Evolutionary conservation across 176 grass and related monocot genomes (phyloP), one percentile per base, ranked within the genome.

Genomic region (Zizania latifolia): DNA sequence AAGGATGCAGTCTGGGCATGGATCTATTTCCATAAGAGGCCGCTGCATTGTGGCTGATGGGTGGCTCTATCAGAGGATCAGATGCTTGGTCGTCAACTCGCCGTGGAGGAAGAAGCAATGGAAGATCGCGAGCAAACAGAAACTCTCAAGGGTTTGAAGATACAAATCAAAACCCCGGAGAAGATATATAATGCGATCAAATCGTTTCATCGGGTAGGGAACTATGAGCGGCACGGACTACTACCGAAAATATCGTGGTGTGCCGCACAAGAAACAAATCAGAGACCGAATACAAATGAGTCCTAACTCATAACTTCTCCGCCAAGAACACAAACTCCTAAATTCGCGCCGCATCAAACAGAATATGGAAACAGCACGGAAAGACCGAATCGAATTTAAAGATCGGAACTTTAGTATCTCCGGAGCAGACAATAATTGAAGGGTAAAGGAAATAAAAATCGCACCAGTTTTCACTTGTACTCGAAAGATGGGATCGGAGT

Each of bases 401-500:
- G 1, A 33, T 16, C 11, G 17, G 16, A 34, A 8, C 4, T 34
- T 70, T 44, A 54, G 14, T 22, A 3, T 34, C 13, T 36, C 36
- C 16, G 21, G 45, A 50, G 17, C 6, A 37, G 24, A 58, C 2
- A 23, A 1, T 22, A 10, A 66, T n/a, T n/a, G n/a, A 79, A 16
- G 8, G n/a, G n/a, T n/a, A n/a, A 10, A 44, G 43, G 13, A 5
- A 28, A 35, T 39, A 63, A 72, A 80, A 82, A 79, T 14, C 55
- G 45, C 19, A 82, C 77, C 80, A 48, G 90, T 68, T n/a, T n/a
- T 86, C 83, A 95, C 71, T 99, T 99, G 75, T 86, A 89, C 76
- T 99, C 89, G 45, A 99, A 99, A 7, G 76, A 85, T 1, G 96
- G 96, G 24, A 92, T 88, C 8, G 92, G 96, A 30, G 81, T 13